A percentile compares a stretch with the other conserved stretches of the same genome.
These are phyloP conservation scores for Salinomyces thailandicus DNA, from an alignment of 2,329 filamentous ascomycete species.

Conservation along the genomic window DNA sequence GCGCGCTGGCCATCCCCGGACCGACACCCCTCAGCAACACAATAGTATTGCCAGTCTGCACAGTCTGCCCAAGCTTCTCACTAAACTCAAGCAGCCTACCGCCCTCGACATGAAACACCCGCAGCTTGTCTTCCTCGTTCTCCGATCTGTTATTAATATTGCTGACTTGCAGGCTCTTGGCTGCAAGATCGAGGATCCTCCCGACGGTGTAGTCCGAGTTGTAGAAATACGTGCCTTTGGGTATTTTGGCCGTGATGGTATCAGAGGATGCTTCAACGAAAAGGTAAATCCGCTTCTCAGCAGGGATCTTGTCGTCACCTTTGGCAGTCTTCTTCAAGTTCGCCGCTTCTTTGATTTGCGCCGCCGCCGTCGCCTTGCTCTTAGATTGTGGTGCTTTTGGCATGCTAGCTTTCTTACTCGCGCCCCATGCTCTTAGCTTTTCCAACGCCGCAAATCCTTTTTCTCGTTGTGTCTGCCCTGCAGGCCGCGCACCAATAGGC, in stretches of 20 bases:
- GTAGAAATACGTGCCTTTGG: constrained; percentile 47
- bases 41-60: constrained; percentile 79
- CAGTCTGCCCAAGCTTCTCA: constrained; percentile 64
- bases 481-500: constrained; percentile 44
- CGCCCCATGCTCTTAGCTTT: constrained; percentile 69
- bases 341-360: constrained; percentile 59
- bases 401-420: constrained; percentile 45
- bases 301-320: constrained; percentile 70
- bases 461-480: constrained; percentile 42
- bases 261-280: constrained; percentile 84
- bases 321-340: constrained; percentile 78
- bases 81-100: constrained; percentile 77
- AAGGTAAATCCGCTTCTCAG: constrained; percentile 80
- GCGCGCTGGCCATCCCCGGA: constrained; percentile 36
- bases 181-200: constrained; percentile 66
- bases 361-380: constrained; percentile 47
- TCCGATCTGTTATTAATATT: constrained; percentile 73
- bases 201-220: constrained; percentile 76
- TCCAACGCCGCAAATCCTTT: constrained; percentile 65
- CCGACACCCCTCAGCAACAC: constrained; percentile 80
- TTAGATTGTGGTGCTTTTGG: constrained; percentile 41
- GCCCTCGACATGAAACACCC: constrained; percentile 88
- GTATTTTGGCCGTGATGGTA: constrained; percentile 72
- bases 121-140: constrained; percentile 65
- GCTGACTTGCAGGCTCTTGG: constrained; percentile 63